Evolutionary conservation across 768 basidiomycete genomes (phyloP).

Genomic region (Fomitopsis pulvina): DNA sequence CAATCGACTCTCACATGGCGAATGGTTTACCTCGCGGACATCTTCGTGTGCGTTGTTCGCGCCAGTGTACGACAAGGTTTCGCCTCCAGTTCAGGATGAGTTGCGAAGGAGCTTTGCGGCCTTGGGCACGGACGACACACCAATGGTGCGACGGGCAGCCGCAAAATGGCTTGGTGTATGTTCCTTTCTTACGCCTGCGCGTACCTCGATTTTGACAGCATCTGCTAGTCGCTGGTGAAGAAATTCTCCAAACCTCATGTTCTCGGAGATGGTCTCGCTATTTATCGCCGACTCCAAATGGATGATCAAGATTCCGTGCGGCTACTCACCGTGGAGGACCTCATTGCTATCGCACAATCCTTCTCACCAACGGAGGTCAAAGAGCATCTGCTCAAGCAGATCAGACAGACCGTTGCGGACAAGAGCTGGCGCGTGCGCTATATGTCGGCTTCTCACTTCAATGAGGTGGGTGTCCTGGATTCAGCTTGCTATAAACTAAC

Average conservation of each 20-base stretch:
- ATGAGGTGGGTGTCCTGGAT: slow-evolving; percentile 52
- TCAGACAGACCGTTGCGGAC: slow-evolving; percentile 83
- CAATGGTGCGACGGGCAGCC: slow-evolving; percentile 95
- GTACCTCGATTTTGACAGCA: background rate
- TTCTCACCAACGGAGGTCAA: slow-evolving; percentile 86
- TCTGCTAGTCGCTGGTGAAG: slow-evolving; percentile 71
- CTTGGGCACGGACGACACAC: slow-evolving; percentile 90
- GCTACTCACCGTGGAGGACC: slow-evolving; percentile 88
- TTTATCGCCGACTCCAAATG: slow-evolving; percentile 88
- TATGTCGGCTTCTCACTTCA: slow-evolving; percentile 97
- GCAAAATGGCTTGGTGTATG: slow-evolving; percentile 94
- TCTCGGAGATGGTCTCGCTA: slow-evolving; percentile 78
- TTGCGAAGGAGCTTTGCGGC: slow-evolving; percentile 78
- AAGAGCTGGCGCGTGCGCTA: slow-evolving; percentile 99
- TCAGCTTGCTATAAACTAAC: background rate
- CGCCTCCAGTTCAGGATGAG: slow-evolving; percentile 73
- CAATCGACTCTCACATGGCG: slow-evolving; percentile 82
- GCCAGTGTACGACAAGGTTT: slow-evolving; percentile 79
- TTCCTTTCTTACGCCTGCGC: slow-evolving; percentile 11
- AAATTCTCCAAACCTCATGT: slow-evolving; percentile 77
- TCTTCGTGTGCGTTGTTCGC: slow-evolving; percentile 93
- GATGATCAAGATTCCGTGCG: slow-evolving; percentile 99
- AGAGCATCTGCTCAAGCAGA: slow-evolving; percentile 81
- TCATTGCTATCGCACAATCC: slow-evolving; percentile 86
- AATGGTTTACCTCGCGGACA: slow-evolving; percentile 98